Evolutionary conservation across 106 monocot genomes (phyloP).

Genomic region (Ottelia alismoides): DNA sequence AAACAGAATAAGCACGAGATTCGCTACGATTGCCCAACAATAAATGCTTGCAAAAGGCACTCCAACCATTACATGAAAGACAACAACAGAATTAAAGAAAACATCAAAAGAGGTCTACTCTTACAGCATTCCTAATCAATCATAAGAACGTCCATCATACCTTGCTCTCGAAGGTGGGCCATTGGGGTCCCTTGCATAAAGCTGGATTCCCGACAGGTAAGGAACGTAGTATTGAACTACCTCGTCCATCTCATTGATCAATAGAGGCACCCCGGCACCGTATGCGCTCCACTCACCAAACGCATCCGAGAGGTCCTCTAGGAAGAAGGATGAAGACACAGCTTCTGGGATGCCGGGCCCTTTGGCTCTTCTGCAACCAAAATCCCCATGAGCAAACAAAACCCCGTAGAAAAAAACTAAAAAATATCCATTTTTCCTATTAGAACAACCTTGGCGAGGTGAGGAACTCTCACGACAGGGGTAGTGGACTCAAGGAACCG

Average conservation of each 20-base stretch:
- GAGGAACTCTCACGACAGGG: slow-evolving; percentile 36
- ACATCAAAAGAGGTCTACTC: too few relatives aligned
- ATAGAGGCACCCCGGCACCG: slow-evolving; percentile 67
- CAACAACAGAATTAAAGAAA: too few relatives aligned
- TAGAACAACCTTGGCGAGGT: slow-evolving; percentile 37
- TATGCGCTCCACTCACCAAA: slow-evolving; percentile 81
- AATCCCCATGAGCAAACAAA: background rate
- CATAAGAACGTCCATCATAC: too few relatives aligned
- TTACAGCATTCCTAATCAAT: too few relatives aligned
- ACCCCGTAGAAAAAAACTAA: background rate
- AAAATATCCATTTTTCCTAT: background rate
- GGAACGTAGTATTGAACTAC: slow-evolving; percentile 88
- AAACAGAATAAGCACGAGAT: too few relatives aligned
- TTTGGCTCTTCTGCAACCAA: slow-evolving; percentile 26
- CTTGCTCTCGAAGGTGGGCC: slow-evolving; percentile 3
- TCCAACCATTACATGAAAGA: too few relatives aligned
- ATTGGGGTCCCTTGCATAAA: slow-evolving; percentile 33
- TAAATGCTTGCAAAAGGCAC: too few relatives aligned
- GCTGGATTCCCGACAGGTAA: slow-evolving; percentile 71
- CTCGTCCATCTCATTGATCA: slow-evolving; percentile 37
- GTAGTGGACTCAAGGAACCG: slow-evolving; percentile 59
- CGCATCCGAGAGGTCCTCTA: slow-evolving; percentile 72
- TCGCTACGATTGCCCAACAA: too few relatives aligned
- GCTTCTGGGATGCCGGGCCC: slow-evolving; percentile 28
- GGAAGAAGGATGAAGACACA: slow-evolving; percentile 29